phyloP scores from a whole-genome alignment of 176 grass and related monocot species.

The Zoysia japonica region DNA sequence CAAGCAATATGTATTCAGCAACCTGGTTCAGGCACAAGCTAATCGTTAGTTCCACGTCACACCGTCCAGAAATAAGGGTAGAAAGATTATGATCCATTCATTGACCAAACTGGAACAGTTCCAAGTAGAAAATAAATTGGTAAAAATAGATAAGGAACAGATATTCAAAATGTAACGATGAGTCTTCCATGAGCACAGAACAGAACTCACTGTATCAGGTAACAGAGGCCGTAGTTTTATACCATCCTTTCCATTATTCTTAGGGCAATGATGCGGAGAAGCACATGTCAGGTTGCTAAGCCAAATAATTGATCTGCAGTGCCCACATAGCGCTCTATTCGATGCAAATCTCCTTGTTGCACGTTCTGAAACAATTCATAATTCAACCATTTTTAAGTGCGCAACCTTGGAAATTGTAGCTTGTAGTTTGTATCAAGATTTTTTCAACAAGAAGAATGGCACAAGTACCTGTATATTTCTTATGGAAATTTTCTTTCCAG shows the following conservation, averaged over 20 bases:
- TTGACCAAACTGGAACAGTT: background rate
- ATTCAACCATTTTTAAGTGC: conserved; percentile 21
- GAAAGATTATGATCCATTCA: background rate
- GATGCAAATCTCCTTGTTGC: conserved; percentile 46
- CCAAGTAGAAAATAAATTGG: background rate
- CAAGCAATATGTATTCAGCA: conserved; percentile 47
- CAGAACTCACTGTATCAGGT: conserved; percentile 61
- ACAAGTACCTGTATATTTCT: conserved; percentile 51
- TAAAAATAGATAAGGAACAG: background rate
- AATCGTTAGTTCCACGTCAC: background rate
- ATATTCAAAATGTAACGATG: background rate
- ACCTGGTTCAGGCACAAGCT: conserved; percentile 38
- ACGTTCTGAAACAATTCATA: conserved; percentile 40
- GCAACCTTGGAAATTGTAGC: background rate
- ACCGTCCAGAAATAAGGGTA: background rate
- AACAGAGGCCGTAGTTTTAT: conserved; percentile 54
- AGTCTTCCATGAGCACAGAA: background rate
- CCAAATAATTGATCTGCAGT: conserved; percentile 73
- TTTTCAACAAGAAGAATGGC: background rate
- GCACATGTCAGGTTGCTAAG: conserved; percentile 62
- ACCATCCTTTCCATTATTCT: conserved; percentile 45
- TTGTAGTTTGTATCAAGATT: background rate
- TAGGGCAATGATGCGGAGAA: conserved; percentile 52
- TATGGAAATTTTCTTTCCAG: conserved; percentile 60
- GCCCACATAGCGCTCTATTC: conserved; percentile 64